Evolutionary conservation across 305 asterid genomes (phyloP).

Genomic region (Fraxinus greggii): DNA sequence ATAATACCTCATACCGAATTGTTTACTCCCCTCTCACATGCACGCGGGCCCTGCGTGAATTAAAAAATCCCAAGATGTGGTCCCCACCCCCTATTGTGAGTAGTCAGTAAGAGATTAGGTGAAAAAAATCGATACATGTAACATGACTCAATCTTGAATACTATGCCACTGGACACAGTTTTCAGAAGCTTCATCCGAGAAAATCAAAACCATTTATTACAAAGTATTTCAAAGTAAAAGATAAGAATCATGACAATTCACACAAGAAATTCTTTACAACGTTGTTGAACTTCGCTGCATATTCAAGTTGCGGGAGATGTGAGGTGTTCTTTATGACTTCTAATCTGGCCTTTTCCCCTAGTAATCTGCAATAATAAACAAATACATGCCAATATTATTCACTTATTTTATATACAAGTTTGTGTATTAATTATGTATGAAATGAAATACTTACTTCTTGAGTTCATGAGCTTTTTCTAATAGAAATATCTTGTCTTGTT

Average conservation of each 20-base stretch:
- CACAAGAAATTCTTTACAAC: constrained; percentile 43
- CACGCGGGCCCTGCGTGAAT: too few relatives aligned
- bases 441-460: constrained; percentile 38
- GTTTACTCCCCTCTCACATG: too few relatives aligned
- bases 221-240: background rate
- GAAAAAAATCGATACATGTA: too few relatives aligned
- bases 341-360: constrained; percentile 49
- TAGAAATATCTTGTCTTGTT: constrained; percentile 57
- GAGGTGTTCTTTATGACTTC: constrained; percentile 48
- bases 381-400: background rate
- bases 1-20: too few relatives aligned
- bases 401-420: background rate
- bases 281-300: constrained; percentile 42
- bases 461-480: constrained; percentile 63
- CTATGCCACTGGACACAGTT: background rate
- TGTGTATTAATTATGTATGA: background rate
- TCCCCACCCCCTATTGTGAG: too few relatives aligned
- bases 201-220: background rate
- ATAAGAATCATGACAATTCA: constrained; percentile 6
- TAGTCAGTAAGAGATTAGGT: too few relatives aligned
- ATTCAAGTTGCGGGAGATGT: constrained; percentile 61
- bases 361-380: constrained; percentile 37
- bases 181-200: background rate
- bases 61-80: too few relatives aligned
- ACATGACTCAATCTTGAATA: too few relatives aligned